phyloP scores from a whole-genome alignment of 2,329 filamentous ascomycete genomes.

The Apiospora saccharicola region DNA sequence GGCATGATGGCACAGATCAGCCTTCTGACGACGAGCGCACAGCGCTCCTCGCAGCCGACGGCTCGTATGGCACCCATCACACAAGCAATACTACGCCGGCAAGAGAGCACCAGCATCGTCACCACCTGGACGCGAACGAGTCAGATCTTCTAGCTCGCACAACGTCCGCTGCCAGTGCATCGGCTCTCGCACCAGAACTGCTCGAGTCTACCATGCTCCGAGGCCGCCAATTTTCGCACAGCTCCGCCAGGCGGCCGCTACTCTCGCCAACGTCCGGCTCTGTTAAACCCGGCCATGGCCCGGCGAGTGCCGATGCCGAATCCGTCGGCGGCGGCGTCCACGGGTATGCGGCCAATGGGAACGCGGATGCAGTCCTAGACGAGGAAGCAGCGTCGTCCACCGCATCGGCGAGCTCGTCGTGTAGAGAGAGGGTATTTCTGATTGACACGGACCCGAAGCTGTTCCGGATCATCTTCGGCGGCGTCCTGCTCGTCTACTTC shows the following conservation, averaged over 20 bases:
- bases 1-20: neutral
- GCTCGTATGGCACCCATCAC: neutral
- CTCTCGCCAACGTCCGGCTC: neutral
- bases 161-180: constrained; percentile 45
- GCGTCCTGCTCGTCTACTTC: constrained; percentile 65
- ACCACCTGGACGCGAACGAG: constrained; percentile 39
- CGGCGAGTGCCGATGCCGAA: constrained; percentile 27
- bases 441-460: constrained; percentile 54
- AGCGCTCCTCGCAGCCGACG: neutral
- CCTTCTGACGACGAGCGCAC: neutral
- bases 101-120: neutral
- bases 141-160: constrained; percentile 50
- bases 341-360: neutral
- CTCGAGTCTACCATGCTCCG: constrained; percentile 50
- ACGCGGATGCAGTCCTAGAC: neutral
- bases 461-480: constrained; percentile 70
- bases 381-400: neutral
- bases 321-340: neutral
- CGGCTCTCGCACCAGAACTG: constrained; percentile 52
- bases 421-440: constrained; percentile 43
- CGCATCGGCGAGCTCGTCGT: constrained; percentile 19
- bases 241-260: constrained; percentile 14
- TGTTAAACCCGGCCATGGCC: constrained; percentile 20
- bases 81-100: neutral
- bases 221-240: constrained; percentile 42